phyloP scores from a whole-genome alignment of 176 grass and related monocot genomes.

The Zea luxurians region DNA sequence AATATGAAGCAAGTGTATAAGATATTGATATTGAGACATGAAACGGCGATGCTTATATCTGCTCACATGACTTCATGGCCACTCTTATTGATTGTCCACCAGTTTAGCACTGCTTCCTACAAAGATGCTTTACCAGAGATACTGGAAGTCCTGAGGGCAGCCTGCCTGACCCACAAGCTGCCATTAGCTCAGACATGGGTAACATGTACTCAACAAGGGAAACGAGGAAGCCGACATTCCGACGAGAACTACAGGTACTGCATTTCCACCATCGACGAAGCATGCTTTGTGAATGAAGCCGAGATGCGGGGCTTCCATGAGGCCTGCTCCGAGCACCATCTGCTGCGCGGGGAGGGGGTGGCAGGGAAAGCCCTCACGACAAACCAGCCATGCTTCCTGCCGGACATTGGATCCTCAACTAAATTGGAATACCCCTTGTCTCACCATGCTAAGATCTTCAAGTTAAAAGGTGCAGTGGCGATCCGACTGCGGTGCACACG shows the following conservation, averaged over 20 bases:
- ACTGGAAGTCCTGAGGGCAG: slow-evolving; percentile 64
- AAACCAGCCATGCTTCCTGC: slow-evolving; percentile 76
- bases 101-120: slow-evolving; percentile 79
- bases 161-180: slow-evolving; percentile 71
- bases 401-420: slow-evolving; percentile 66
- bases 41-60: slow-evolving; percentile 35
- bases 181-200: slow-evolving; percentile 96
- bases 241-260: slow-evolving; percentile 82
- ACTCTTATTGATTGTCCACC: slow-evolving; percentile 41
- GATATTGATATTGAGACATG: slow-evolving; percentile 14
- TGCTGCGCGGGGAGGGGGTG: slow-evolving; percentile 69
- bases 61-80: slow-evolving; percentile 35
- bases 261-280: slow-evolving; percentile 70
- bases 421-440: slow-evolving; percentile 78
- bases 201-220: slow-evolving; percentile 79
- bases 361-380: slow-evolving; percentile 76
- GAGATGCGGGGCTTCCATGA: slow-evolving; percentile 65
- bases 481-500: slow-evolving; percentile 72
- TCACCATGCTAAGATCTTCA: slow-evolving; percentile 91
- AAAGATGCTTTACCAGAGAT: slow-evolving; percentile 86
- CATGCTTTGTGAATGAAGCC: slow-evolving; percentile 72
- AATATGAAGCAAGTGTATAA: slow-evolving; percentile 26
- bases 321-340: slow-evolving; percentile 92
- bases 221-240: slow-evolving; percentile 77
- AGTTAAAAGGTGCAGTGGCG: slow-evolving; percentile 80